phyloP scores from a whole-genome alignment of 2,329 filamentous ascomycete species.

The Ophiostoma quercus region DNA sequence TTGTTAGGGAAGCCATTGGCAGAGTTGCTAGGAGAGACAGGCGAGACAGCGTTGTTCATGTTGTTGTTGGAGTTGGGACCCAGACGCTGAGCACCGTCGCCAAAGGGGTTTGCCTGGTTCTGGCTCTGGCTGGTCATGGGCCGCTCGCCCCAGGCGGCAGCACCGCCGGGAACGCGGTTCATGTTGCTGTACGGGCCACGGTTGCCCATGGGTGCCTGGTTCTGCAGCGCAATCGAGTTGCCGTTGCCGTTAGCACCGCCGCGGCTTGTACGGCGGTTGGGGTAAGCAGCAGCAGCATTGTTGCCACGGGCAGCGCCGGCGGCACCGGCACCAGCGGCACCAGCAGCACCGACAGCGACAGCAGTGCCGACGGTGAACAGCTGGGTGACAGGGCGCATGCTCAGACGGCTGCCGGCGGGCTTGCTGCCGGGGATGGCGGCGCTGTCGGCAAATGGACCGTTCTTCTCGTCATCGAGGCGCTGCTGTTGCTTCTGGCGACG shows the following conservation, averaged over 20 bases:
- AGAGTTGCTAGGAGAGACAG: constrained; percentile 29
- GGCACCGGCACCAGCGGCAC: constrained; percentile 14
- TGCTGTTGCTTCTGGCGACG: constrained; percentile 60
- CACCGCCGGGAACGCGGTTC: constrained; percentile 20
- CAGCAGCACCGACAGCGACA: constrained; percentile 17
- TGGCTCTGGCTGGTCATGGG: constrained; percentile 43
- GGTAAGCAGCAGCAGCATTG: constrained; percentile 23
- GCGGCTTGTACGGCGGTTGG: constrained; percentile 49
- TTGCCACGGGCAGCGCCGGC: constrained; percentile 2
- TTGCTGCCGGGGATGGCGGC: constrained; percentile 20
- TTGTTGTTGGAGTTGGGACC: constrained; percentile 28
- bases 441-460: constrained; percentile 37
- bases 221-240: constrained; percentile 39
- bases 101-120: constrained; percentile 63
- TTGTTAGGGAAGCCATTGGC: background rate
- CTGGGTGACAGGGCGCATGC: constrained; percentile 76
- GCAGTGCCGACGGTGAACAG: constrained; percentile 61
- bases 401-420: constrained; percentile 60
- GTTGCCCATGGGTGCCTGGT: constrained; percentile 30
- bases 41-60: constrained; percentile 29
- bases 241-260: constrained; percentile 28
- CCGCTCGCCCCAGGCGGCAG: constrained; percentile 44
- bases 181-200: constrained; percentile 27
- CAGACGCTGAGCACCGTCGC: constrained; percentile 51
- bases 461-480: constrained; percentile 61